Conservation (phyloP, 768 basidiomycete species). For the Hebeloma cylindrosporum region DNA sequence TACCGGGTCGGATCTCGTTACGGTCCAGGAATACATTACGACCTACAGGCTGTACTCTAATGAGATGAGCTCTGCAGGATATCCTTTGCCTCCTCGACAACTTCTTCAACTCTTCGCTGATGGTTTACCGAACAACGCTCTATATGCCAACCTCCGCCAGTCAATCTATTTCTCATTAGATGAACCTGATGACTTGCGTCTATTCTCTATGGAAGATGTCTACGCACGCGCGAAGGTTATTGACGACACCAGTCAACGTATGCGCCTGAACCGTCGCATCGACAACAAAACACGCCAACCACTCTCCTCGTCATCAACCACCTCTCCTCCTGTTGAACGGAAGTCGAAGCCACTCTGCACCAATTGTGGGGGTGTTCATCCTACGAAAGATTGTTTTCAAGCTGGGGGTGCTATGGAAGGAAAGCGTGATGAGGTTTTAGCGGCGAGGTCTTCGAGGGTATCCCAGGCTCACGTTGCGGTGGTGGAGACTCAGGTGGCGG, state of each 20-base stretch:
- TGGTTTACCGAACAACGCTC: neutral
- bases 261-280: no score
- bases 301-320: neutral
- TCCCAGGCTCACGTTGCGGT: neutral
- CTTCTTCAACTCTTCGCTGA: neutral
- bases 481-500: no score
- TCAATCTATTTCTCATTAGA: neutral
- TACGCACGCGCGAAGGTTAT: neutral
- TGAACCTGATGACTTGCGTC: neutral
- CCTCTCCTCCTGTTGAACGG: neutral
- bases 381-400: conserved; percentile 6
- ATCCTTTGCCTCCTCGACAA: conserved; percentile 1
- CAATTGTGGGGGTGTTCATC: conserved; percentile 9
- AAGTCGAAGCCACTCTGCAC: neutral
- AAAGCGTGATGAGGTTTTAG: conserved; percentile 6
- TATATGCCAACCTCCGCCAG: neutral
- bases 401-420: conserved; percentile 16
- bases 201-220: neutral
- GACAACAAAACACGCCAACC: neutral
- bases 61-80: conserved; percentile 1
- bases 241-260: neutral
- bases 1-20: neutral
- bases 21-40: neutral
- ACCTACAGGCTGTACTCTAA: neutral
- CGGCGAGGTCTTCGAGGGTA: neutral